Evolutionary conservation across 257 asterid species (phyloP).

Genomic region (Linderniella brevidens): DNA sequence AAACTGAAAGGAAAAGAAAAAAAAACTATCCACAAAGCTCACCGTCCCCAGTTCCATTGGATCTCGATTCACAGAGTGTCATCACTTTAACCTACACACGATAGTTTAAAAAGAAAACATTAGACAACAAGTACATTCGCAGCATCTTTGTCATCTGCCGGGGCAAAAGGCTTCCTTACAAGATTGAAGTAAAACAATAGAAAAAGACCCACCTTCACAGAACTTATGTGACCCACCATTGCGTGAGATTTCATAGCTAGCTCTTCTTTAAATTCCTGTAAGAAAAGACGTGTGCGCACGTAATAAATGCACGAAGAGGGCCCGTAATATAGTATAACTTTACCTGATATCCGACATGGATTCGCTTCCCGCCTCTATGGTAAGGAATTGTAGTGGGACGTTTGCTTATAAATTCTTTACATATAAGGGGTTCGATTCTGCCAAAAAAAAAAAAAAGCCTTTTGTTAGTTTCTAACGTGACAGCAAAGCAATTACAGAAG

Average conservation of each 20-base stretch:
- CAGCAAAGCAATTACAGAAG: neutral
- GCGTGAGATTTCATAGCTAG: slow-evolving; percentile 65
- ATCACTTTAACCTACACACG: slow-evolving; percentile 60
- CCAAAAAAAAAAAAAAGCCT: slow-evolving; percentile 1
- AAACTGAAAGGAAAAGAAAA: slow-evolving; percentile 5
- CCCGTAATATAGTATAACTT: slow-evolving; percentile 4
- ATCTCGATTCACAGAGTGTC: slow-evolving; percentile 62
- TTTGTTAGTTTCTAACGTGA: neutral
- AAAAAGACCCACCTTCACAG: slow-evolving; percentile 36
- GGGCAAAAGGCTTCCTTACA: neutral
- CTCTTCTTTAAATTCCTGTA: slow-evolving; percentile 75
- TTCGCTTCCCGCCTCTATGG: slow-evolving; percentile 94
- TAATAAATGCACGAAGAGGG: slow-evolving; percentile 1
- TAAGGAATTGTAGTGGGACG: slow-evolving; percentile 86
- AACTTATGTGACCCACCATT: slow-evolving; percentile 31
- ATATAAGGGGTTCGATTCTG: slow-evolving; percentile 89
- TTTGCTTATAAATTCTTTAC: slow-evolving; percentile 52
- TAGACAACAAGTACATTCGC: neutral
- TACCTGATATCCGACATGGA: slow-evolving; percentile 80
- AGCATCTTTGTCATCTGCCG: neutral
- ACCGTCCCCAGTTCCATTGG: slow-evolving; percentile 38
- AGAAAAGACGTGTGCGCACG: slow-evolving; percentile 6
- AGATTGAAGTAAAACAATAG: neutral
- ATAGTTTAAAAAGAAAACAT: neutral
- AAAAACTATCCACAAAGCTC: slow-evolving; percentile 8